Evolutionary conservation across 2,329 filamentous ascomycete genomes (phyloP).

Genomic region (Colletotrichum sp.): DNA sequence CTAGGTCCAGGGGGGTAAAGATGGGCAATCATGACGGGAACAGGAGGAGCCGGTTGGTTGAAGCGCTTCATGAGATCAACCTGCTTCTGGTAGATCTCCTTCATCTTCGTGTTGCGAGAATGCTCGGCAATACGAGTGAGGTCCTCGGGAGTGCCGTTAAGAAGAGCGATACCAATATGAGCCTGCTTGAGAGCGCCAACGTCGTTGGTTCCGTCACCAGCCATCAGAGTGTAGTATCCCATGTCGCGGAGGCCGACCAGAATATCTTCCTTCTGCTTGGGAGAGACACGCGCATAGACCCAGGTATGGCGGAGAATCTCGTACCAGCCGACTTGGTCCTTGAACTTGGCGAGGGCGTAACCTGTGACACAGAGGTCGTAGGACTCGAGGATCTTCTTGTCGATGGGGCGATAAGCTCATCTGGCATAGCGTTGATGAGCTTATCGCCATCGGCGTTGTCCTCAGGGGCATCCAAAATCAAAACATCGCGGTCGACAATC

Average conservation of each 20-base stretch:
- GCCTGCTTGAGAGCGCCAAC: slow-evolving; percentile 98
- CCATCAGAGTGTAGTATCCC: slow-evolving; percentile 98
- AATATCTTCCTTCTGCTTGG: slow-evolving; percentile 99
- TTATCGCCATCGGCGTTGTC: slow-evolving; percentile 81
- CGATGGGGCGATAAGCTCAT: too few relatives aligned
- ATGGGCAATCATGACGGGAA: slow-evolving; percentile 91
- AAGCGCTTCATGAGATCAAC: slow-evolving; percentile 89
- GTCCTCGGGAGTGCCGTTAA: slow-evolving; percentile 94
- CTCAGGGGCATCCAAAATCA: slow-evolving; percentile 95
- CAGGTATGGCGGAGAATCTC: slow-evolving; percentile 87
- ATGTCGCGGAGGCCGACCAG: slow-evolving; percentile 94
- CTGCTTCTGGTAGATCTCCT: slow-evolving; percentile 98
- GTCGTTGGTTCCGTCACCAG: slow-evolving; percentile 97
- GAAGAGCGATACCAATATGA: slow-evolving; percentile 92
- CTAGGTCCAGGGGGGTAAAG: slow-evolving; percentile 88
- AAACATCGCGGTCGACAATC: slow-evolving; percentile 93
- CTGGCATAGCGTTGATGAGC: too few relatives aligned
- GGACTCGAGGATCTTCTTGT: slow-evolving; percentile 77
- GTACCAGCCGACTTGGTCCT: slow-evolving; percentile 76
- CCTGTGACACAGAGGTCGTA: slow-evolving; percentile 97
- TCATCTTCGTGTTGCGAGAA: slow-evolving; percentile 94
- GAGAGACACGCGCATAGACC: slow-evolving; percentile 98
- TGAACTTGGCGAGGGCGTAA: slow-evolving; percentile 90
- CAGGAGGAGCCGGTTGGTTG: slow-evolving; percentile 91
- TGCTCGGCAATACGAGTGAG: slow-evolving; percentile 92